phyloP scores from a whole-genome alignment of 495 filamentous ascomycete genomes.

The Physcia stellaris region DNA sequence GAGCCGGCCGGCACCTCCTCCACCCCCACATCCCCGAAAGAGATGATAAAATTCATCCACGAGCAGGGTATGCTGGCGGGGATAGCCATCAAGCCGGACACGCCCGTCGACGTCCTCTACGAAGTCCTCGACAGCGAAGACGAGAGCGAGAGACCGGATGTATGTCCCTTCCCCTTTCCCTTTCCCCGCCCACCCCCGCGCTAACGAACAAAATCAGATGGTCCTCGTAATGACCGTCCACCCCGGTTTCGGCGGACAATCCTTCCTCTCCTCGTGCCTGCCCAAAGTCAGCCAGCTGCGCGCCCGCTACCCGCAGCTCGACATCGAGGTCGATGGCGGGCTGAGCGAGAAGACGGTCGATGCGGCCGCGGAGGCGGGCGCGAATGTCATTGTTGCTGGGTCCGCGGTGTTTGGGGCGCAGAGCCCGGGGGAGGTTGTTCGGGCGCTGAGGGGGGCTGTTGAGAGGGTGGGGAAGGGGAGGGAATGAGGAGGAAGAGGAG shows the following conservation, averaged over 20 bases:
- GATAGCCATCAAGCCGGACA: slow-evolving; percentile 90
- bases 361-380: slow-evolving; percentile 86
- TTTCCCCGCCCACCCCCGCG: background rate
- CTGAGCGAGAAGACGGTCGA: slow-evolving; percentile 80
- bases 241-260: slow-evolving; percentile 94
- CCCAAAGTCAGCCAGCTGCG: slow-evolving; percentile 84
- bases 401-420: slow-evolving; percentile 89
- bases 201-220: slow-evolving; percentile 49
- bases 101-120: slow-evolving; percentile 78
- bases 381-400: slow-evolving; percentile 97
- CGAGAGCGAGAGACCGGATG: slow-evolving; percentile 73
- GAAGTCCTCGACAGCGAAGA: slow-evolving; percentile 64
- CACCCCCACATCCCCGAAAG: slow-evolving; percentile 59
- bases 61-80: slow-evolving; percentile 78
- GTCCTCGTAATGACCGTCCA: slow-evolving; percentile 97
- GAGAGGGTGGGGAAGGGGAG: slow-evolving; percentile 25
- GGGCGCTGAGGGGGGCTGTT: slow-evolving; percentile 62
- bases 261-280: slow-evolving; percentile 91
- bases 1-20: slow-evolving; percentile 51
- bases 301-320: slow-evolving; percentile 71
- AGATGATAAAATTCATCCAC: slow-evolving; percentile 84
- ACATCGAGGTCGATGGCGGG: slow-evolving; percentile 96
- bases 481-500: too few species aligned
- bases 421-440: slow-evolving; percentile 75
- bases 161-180: slow-evolving; percentile 31